Evolutionary conservation across 768 basidiomycete species (phyloP).

Genomic region (Leccinum variicolor): DNA sequence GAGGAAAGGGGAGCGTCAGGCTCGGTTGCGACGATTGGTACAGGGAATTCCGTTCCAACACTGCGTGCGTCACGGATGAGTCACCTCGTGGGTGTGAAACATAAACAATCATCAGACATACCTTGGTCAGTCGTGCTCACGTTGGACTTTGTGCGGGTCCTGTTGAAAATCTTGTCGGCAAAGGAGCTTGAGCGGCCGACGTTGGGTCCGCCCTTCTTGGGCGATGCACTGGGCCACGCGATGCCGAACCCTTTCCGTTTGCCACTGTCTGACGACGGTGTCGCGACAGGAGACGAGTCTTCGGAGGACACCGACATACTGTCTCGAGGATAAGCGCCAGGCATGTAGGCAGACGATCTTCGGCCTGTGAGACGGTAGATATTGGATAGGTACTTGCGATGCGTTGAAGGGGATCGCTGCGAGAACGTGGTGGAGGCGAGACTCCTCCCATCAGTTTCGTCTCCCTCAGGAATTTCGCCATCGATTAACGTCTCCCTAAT

Average conservation of each 20-base stretch:
- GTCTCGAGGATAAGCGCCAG: slow-evolving; percentile 46
- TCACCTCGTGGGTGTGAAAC: not conserved
- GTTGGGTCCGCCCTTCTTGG: slow-evolving; percentile 46
- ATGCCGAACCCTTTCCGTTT: slow-evolving; percentile 32
- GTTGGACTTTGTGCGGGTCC: slow-evolving; percentile 52
- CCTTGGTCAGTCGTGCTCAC: slow-evolving; percentile 45
- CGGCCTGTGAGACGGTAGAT: slow-evolving; percentile 44
- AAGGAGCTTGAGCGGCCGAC: slow-evolving; percentile 54
- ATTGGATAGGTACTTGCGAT: slow-evolving; percentile 44
- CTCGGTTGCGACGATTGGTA: slow-evolving; percentile 25
- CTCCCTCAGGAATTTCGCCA: slow-evolving; percentile 20
- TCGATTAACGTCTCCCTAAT: slow-evolving; percentile 28
- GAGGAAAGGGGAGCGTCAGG: slow-evolving; percentile 20
- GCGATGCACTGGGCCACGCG: slow-evolving; percentile 47
- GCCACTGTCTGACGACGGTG: slow-evolving; percentile 48
- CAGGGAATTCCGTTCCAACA: slow-evolving; percentile 26
- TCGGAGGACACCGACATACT: slow-evolving; percentile 69
- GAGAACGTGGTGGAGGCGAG: slow-evolving; percentile 41
- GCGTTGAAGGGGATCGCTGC: slow-evolving; percentile 49
- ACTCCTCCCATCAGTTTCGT: slow-evolving; percentile 30
- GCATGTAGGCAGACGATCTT: slow-evolving; percentile 38
- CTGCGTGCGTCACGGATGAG: not conserved
- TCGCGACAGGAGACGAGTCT: slow-evolving; percentile 58
- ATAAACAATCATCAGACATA: slow-evolving; percentile 25
- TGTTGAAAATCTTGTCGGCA: slow-evolving; percentile 56